A percentile compares a stretch with the other conserved stretches of the same genome.
Conservation (phyloP, 371 early-diverging fungal genomes). For the Mortierella sp. region DNA sequence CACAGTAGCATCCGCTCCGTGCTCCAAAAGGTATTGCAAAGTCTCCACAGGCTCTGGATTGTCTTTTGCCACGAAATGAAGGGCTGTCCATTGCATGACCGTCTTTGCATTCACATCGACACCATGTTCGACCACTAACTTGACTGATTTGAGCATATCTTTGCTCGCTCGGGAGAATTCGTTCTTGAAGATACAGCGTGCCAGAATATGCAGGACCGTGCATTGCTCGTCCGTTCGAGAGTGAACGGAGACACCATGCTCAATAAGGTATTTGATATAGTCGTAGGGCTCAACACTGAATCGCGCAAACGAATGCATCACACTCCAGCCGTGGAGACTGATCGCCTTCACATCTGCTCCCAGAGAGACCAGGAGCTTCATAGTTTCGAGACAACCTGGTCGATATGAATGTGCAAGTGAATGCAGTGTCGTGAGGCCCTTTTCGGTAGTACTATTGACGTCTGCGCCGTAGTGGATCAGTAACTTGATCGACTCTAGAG, state of each 20-base stretch:
- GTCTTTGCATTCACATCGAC: constrained; percentile 50
- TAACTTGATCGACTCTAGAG: constrained; percentile 36
- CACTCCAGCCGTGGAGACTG: constrained; percentile 47
- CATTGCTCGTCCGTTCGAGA: constrained; percentile 46
- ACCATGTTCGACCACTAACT: constrained; percentile 45
- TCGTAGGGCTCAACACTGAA: constrained; percentile 48
- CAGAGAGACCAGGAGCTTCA: constrained; percentile 43
- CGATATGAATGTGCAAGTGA: constrained; percentile 45
- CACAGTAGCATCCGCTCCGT: constrained; percentile 49
- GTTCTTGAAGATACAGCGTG: constrained; percentile 45
- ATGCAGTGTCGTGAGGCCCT: constrained; percentile 43
- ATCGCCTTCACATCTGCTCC: constrained; percentile 48
- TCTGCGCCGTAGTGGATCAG: constrained; percentile 41
- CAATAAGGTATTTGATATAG: constrained; percentile 50
- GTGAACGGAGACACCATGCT: constrained; percentile 46
- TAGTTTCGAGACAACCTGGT: constrained; percentile 46
- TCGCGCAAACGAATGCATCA: constrained; percentile 50
- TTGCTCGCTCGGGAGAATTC: constrained; percentile 43
- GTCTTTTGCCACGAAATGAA: constrained; percentile 49
- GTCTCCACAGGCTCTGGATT: constrained; percentile 50
- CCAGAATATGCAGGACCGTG: constrained; percentile 46
- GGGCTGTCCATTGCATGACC: constrained; percentile 47
- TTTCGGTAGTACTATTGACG: constrained; percentile 41
- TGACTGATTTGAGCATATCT: constrained; percentile 49
- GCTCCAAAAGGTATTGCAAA: constrained; percentile 33